Conservation (phyloP, 768 basidiomycete species). For the Russula abietina region DNA sequence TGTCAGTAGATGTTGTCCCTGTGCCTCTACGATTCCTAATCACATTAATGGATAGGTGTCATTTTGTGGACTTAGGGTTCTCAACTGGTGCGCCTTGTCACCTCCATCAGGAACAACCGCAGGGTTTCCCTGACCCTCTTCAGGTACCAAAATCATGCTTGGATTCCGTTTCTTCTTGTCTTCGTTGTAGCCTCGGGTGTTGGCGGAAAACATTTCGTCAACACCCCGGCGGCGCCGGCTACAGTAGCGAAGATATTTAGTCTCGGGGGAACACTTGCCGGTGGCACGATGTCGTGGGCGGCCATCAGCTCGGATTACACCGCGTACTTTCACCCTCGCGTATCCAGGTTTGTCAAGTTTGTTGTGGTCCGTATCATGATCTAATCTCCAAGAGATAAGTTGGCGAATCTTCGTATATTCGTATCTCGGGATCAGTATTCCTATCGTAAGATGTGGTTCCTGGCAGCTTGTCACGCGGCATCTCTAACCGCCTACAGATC, state of each 20-base stretch:
- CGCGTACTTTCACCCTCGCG: slow-evolving; percentile 55
- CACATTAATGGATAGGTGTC: slow-evolving; percentile 38
- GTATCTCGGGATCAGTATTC: slow-evolving; percentile 56
- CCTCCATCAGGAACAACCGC: neutral
- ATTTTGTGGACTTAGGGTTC: slow-evolving; percentile 59
- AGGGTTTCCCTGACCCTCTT: neutral
- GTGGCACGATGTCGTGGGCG: slow-evolving; percentile 63
- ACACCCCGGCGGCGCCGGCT: slow-evolving; percentile 45
- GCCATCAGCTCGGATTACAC: slow-evolving; percentile 68
- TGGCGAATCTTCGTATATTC: slow-evolving; percentile 59
- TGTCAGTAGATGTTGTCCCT: slow-evolving; percentile 23
- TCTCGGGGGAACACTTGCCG: slow-evolving; percentile 67
- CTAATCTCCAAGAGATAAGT: slow-evolving; percentile 30
- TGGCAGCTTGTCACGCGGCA: slow-evolving; percentile 8
- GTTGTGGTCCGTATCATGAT: neutral
- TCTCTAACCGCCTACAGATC: slow-evolving; percentile 27
- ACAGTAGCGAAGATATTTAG: slow-evolving; percentile 49
- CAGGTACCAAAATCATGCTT: slow-evolving; percentile 69
- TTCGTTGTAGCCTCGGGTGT: slow-evolving; percentile 67
- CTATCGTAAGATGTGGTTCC: slow-evolving; percentile 42
- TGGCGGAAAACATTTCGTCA: slow-evolving; percentile 63
- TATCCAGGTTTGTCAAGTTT: slow-evolving; percentile 43
- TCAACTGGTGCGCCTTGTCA: slow-evolving; percentile 42
- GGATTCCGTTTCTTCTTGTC: slow-evolving; percentile 70
- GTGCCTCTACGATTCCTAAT: neutral